Base-by-base conservation (phyloP, 345 rosid genomes). In the Corchorus capsularis region DNA sequence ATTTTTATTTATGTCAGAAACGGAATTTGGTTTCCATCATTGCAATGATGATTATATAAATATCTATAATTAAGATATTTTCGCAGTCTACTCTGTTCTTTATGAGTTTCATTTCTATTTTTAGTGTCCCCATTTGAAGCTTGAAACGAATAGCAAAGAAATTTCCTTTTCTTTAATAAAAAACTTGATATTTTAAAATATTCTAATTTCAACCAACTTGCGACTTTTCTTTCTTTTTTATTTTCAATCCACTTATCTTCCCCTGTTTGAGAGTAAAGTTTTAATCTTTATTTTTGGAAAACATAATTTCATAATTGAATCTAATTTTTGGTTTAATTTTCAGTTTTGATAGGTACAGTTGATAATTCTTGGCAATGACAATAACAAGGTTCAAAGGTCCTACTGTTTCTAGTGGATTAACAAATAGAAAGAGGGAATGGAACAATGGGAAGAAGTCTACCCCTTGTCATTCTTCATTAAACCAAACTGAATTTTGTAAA, bases 331-430 rank as follows among this genome's bases (percentile, higher is more conserved):
- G 19, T 47, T 14, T 32, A 47, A 43, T 17, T 46, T 41, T 14
- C 70, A 39, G 20, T 1, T 53, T n/a, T 3, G 41, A 9, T 67
- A 8, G 53, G 65, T 53, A 43, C 19, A 53, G 20, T 6, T 67
- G 46, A 62, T 27, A 75, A 55, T 61, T 71, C n/a, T 6, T 15
- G 35, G 72, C 11, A 68, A 87, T 89, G 91, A 77, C 75, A 32
- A 77, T 86, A 57, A 79, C 83, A 63, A 85, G 83, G 81, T 75
- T 85, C 11, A 73, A 83, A 63, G 82, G 84, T 46, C 64, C 78
- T 52, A 67, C 77, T 70, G 67, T 84, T 43, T 80, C 75, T 54
- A 41, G 63, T 64, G 90, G 89, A 57, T 67, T 89, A 74, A 57
- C 78, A 19, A 45, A 75, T 71, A 83, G 85, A 66, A 79, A 52